Percentiles rank a stretch among this genome's conserved stretches.
These are phyloP conservation scores for Paramecium biaurelia DNA, from an alignment of 73 alveolate genomes.

Conservation along the genomic window DNA sequence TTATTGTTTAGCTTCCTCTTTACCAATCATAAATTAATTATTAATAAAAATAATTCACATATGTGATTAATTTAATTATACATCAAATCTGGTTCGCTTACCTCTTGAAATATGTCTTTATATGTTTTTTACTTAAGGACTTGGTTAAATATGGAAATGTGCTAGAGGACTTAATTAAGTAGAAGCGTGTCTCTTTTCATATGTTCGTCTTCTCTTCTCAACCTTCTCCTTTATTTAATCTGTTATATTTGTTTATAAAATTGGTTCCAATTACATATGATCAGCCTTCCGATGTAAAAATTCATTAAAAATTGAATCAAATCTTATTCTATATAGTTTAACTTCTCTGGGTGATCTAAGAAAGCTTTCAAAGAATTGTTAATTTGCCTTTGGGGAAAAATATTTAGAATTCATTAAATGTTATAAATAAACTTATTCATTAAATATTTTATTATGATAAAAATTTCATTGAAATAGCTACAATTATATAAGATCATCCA, in stretches of 20 bases:
- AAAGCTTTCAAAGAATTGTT: not conserved
- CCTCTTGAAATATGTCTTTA: not conserved
- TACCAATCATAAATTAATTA: not conserved
- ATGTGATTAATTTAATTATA: not conserved
- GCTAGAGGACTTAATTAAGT: not conserved
- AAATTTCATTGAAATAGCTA: not conserved
- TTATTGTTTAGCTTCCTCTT: not conserved
- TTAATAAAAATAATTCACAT: not conserved
- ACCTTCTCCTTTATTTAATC: not conserved
- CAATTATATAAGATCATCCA: not conserved
- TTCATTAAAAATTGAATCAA: not conserved
- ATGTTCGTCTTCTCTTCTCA: not conserved
- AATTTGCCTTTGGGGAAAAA: constrained; percentile 1
- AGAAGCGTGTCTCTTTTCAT: not conserved
- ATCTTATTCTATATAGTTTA: not conserved
- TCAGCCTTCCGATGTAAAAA: not conserved
- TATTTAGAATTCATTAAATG: not conserved
- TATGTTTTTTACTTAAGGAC: not conserved
- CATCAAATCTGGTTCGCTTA: not conserved
- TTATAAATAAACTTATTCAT: not conserved
- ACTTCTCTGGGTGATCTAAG: not conserved
- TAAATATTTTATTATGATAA: not conserved
- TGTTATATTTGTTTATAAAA: not conserved
- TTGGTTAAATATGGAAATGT: not conserved
- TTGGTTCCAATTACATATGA: not conserved